Base-by-base conservation (phyloP, 495 filamentous ascomycete genomes). In the Trichoderma asperelloides region DNA sequence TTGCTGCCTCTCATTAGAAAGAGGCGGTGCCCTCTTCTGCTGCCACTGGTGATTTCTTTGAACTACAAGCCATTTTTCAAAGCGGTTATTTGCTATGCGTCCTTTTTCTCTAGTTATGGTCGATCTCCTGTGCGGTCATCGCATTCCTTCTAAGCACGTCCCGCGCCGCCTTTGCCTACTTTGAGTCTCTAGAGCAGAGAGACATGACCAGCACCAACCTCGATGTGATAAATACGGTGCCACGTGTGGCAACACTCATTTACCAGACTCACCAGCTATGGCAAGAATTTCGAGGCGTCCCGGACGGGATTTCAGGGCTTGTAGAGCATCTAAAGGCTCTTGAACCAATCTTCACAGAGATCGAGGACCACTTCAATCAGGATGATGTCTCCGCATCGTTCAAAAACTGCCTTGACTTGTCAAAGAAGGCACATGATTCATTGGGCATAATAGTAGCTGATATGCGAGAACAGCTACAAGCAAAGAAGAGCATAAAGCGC, bases 201-300 rank as follows among this genome's bases (percentile, higher is more conserved):
- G 55, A 60, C 55, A 60, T 60, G 55, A 13, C 55, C 25, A 27
- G 49, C 49, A 60, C 55, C 55, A 60, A 60, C 55, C 23, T 60
- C 55, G 55, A 60, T 30, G 55, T 60, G 25, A 60, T 60, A 28
- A 23, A 60, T 28, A 3, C 55, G 8, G 55, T 60, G 25, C 55
- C 55, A 15, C 55, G 27, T 18, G 55, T 60, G 55, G 55, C 55
- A 30, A 60, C 55, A 0, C 55, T 60, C 55, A 60, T 60, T 16
- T 60, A 60, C 27, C 55, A 60, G 25, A 30, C 55, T 30, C 55
- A 60, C 13, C 55, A 60, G 55, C 25, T 60, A 60, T 60, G 55
- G 55, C 55, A 60, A 12, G 55, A 60, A 60, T 28, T 60, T 25
- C 16, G 25, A 30, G 55, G 16, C 5, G 55, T 60, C 55, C 55